Evolutionary conservation across 1,139 yeast genomes (phyloP).

Genomic region (Saccharomycopsis hybrid): DNA sequence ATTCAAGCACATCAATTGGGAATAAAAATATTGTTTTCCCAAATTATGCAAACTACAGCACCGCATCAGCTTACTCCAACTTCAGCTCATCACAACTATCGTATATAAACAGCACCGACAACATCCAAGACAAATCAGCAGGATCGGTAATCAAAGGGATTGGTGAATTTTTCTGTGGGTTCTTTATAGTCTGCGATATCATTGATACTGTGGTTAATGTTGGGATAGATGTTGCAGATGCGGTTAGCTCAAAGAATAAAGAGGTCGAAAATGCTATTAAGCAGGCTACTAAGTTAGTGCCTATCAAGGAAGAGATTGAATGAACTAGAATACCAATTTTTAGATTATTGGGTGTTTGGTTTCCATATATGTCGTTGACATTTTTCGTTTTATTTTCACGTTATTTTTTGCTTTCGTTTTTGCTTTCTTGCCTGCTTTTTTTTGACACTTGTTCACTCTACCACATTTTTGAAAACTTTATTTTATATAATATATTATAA

Average conservation of each 20-base stretch:
- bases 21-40: no score
- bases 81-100: not conserved
- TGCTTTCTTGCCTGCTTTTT: not conserved
- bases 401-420: not conserved
- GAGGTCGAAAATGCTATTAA: slow-evolving; percentile 9
- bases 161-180: slow-evolving; percentile 16
- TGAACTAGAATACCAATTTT: no score
- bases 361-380: no score
- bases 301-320: slow-evolving; percentile 6
- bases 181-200: slow-evolving; percentile 16
- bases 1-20: not conserved
- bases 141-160: slow-evolving; percentile 4
- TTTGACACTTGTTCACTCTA: not conserved
- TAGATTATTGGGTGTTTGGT: no score
- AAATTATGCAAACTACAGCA: not conserved
- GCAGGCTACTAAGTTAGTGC: slow-evolving; percentile 11
- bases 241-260: slow-evolving; percentile 5
- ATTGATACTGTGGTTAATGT: slow-evolving; percentile 12
- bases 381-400: not conserved
- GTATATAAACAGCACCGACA: not conserved
- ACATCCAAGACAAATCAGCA: slow-evolving; percentile 1
- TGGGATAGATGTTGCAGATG: slow-evolving; percentile 10
- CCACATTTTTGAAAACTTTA: no score
- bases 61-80: not conserved
- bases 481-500: no score